Conservation (phyloP, 257 asterid species). For the Craterostigma plantagineum region DNA sequence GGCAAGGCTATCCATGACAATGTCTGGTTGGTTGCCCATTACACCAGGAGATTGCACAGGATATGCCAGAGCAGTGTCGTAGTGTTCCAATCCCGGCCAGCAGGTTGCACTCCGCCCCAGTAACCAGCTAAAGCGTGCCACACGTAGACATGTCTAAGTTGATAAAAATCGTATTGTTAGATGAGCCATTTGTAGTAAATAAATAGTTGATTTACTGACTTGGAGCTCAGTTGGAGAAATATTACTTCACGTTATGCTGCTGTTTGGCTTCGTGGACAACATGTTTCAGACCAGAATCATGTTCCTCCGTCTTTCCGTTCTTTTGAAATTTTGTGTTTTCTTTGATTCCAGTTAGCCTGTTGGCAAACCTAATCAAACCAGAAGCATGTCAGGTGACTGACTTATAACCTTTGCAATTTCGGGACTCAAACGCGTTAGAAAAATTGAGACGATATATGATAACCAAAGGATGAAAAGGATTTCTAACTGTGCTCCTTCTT, state of each 20-base stretch:
- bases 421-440: neutral
- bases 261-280: constrained; percentile 59
- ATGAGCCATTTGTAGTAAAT: neutral
- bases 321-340: constrained; percentile 70
- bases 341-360: constrained; percentile 68
- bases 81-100: constrained; percentile 85
- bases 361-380: constrained; percentile 48
- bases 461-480: neutral
- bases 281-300: constrained; percentile 50
- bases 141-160: constrained; percentile 46
- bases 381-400: neutral
- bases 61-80: constrained; percentile 65
- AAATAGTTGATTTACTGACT: neutral
- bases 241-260: constrained; percentile 49
- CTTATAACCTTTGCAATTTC: neutral
- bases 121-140: constrained; percentile 98
- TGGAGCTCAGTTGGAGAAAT: neutral
- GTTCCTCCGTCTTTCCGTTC: constrained; percentile 21
- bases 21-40: constrained; percentile 86
- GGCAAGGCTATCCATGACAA: constrained; percentile 91
- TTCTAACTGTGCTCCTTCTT: constrained; percentile 75
- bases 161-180: neutral
- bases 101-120: constrained; percentile 97
- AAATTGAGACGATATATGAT: neutral
- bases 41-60: constrained; percentile 92